Evolutionary conservation across 805 yeast genomes (phyloP), one percentile per base, ranked within the genome.

Genomic region (Danielia oregonensis): DNA sequence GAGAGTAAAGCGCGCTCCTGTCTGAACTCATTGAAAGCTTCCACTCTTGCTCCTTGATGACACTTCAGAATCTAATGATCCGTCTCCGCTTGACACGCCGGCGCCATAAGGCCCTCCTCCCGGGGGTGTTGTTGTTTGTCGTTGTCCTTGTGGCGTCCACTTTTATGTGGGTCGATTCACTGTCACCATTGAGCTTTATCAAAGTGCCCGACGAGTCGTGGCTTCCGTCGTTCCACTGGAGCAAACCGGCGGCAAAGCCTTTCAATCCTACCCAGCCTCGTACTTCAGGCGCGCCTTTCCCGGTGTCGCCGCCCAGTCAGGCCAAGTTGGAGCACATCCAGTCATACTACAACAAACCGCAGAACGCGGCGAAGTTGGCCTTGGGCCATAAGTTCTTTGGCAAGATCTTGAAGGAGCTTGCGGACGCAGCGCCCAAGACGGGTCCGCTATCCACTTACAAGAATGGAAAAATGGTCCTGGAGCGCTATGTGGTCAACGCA

Each of bases 341-440:
- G 23, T 15, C 41, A 8, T 19, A n/a, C 23, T 31, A 26, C 32
- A 26, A 18, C 17, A 19, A 19, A 9, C 22, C 9, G 40, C 29
- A 22, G 29, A 12, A 30, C n/a, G 29, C 33, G 17, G 28, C 31
- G 11, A 30, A 39, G 14, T 35, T 44, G 31, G 51, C 52, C 18
- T 35, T 51, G 18, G 70, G 70, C 5, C 72, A 71, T 43, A 51
- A 57, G 14, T 70, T 70, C 40, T 76, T 68, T 47, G 54, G 61
- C 16, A 37, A 48, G 1, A 63, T 77, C 7, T 72, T 77, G 43
- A 53, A 62, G 4, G 55, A 63, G 3, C 49, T 72, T 34, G 50
- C 61, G 31, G 51, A 59, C 12, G 70, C 72, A 9, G 61, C 58
- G 42, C 86, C 86, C 1, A 44, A 55, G 5, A 57, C 74, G 3